Percentiles rank a stretch among this genome's conserved stretches.
Evolutionary conservation across 148 eudicot genomes (phyloP).

Genomic region (Vaccinium corymbosum): DNA sequence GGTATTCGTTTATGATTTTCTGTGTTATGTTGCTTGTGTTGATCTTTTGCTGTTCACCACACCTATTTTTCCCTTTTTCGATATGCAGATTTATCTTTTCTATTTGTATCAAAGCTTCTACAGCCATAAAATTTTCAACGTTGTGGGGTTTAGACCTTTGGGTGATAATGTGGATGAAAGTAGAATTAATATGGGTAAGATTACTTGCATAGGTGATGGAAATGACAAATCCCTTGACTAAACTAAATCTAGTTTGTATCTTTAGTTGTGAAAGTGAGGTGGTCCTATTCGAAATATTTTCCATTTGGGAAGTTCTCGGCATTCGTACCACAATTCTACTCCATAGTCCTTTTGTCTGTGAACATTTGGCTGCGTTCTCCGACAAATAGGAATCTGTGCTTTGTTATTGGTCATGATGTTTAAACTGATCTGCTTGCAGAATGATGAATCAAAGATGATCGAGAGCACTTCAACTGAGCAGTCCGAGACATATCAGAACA

Average conservation of each 20-base stretch:
- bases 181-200: background rate
- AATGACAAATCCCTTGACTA: background rate
- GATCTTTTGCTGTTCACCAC: background rate
- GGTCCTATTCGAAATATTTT: background rate
- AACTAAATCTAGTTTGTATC: background rate
- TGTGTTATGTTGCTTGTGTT: background rate
- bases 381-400: background rate
- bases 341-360: background rate
- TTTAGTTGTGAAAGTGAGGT: background rate
- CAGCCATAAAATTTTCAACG: background rate
- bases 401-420: constrained; percentile 15
- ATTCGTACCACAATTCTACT: background rate
- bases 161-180: background rate
- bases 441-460: constrained; percentile 43
- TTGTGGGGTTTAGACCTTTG: background rate
- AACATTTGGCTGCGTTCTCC: background rate
- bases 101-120: background rate
- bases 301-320: background rate
- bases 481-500: constrained; percentile 19
- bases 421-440: constrained; percentile 33
- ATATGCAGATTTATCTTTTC: background rate
- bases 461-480: constrained; percentile 13
- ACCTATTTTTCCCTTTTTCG: no score
- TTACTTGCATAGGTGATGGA: background rate
- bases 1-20: background rate